A percentile compares a stretch with the other conserved stretches of the same genome.
These are phyloP conservation scores for Phyllosticta citriasiana DNA, from an alignment of 2,329 filamentous ascomycete species.

Conservation along the genomic window DNA sequence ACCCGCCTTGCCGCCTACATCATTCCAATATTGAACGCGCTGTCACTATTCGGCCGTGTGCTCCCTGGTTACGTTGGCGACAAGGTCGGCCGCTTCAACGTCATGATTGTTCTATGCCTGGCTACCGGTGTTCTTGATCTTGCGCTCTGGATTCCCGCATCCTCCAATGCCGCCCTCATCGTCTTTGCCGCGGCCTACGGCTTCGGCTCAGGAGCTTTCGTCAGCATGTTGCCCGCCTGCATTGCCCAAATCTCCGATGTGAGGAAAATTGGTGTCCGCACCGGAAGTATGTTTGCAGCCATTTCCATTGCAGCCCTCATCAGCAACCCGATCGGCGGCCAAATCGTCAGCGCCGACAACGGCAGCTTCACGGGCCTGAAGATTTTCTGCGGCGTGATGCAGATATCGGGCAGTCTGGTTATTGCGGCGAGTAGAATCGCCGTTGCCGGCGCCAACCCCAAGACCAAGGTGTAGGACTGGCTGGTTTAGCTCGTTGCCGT, in stretches of 20 bases:
- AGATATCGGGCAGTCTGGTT: slow-evolving; percentile 32
- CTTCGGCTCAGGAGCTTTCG: slow-evolving; percentile 57
- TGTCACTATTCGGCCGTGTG: slow-evolving; percentile 40
- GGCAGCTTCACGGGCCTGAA: slow-evolving; percentile 51
- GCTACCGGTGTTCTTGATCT: slow-evolving; percentile 42
- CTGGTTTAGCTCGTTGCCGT: neutral
- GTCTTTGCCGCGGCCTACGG: slow-evolving; percentile 60
- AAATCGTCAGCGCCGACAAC: slow-evolving; percentile 18
- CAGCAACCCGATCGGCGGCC: slow-evolving; percentile 56
- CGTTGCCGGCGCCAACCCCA: slow-evolving; percentile 19
- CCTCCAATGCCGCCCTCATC: slow-evolving; percentile 46
- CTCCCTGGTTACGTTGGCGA: slow-evolving; percentile 46
- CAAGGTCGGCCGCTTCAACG: slow-evolving; percentile 44
- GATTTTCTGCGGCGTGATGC: slow-evolving; percentile 52
- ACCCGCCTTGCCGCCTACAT: slow-evolving; percentile 42
- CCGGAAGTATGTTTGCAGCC: slow-evolving; percentile 53
- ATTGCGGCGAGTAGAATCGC: slow-evolving; percentile 21
- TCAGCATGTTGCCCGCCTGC: slow-evolving; percentile 52
- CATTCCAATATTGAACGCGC: slow-evolving; percentile 43
- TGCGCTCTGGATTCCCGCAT: slow-evolving; percentile 44
- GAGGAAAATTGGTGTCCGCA: slow-evolving; percentile 57
- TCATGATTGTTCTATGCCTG: slow-evolving; percentile 34
- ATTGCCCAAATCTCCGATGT: slow-evolving; percentile 63
- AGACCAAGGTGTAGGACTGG: slow-evolving; percentile 12
- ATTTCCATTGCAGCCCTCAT: slow-evolving; percentile 55